Percentiles rank a stretch among this genome's conserved stretches.
These are phyloP conservation scores for Pestalotiopsis fici DNA, from an alignment of 2,329 filamentous ascomycete genomes.

Conservation along the genomic window DNA sequence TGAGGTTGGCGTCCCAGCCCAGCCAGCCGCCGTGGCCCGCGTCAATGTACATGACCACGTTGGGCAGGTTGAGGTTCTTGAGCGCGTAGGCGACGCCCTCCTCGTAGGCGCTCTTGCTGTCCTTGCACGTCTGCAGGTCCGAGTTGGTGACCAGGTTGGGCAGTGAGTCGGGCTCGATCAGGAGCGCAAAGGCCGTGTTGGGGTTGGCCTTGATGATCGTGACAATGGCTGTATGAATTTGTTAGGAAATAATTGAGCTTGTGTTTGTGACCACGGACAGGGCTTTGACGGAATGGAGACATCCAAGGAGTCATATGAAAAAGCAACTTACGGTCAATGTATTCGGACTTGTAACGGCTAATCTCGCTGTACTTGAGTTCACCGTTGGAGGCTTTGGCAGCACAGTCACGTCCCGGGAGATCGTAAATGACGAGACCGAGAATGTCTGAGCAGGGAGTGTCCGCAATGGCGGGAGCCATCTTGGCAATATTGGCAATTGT, in stretches of 20 bases:
- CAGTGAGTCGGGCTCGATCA: constrained; percentile 59
- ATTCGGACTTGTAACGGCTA: constrained; percentile 52
- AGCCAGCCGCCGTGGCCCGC: constrained; percentile 62
- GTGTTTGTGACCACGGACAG: background rate
- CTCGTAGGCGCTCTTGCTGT: constrained; percentile 49
- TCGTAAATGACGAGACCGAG: constrained; percentile 57
- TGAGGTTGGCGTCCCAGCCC: constrained; percentile 58
- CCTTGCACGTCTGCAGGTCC: constrained; percentile 49
- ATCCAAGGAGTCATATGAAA: background rate
- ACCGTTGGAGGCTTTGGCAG: constrained; percentile 61
- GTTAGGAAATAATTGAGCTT: too few relatives aligned
- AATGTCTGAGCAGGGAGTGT: constrained; percentile 41
- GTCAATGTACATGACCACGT: constrained; percentile 62
- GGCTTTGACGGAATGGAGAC: background rate
- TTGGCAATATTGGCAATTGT: constrained; percentile 51
- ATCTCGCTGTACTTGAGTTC: constrained; percentile 54
- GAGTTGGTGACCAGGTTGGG: constrained; percentile 62
- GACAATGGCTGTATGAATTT: constrained; percentile 38
- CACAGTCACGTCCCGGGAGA: constrained; percentile 61
- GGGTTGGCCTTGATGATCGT: constrained; percentile 43
- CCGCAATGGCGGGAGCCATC: constrained; percentile 48
- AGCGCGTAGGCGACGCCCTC: constrained; percentile 51
- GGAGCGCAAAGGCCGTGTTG: constrained; percentile 45
- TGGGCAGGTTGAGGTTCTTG: constrained; percentile 50
- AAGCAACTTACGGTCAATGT: constrained; percentile 45